Percentiles rank a stretch among this genome's conserved stretches.
Evolutionary conservation across 1,284 basidiomycete species (phyloP).

Genomic region (Nidula niveotomentosa): DNA sequence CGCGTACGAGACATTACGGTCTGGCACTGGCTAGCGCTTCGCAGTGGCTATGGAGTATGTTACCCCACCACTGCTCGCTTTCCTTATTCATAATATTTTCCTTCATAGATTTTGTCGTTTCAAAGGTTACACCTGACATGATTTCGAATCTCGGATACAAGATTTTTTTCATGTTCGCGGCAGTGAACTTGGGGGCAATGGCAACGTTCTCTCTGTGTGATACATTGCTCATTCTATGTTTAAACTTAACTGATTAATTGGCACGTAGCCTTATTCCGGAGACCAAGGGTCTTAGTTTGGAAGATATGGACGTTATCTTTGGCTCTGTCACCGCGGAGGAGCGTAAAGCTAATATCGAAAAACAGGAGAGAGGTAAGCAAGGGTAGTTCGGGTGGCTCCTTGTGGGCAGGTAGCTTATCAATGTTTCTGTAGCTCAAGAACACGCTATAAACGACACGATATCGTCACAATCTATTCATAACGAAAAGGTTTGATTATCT

Average conservation of each 20-base stretch:
- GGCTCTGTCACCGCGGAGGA: slow-evolving; percentile 61
- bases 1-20: slow-evolving; percentile 77
- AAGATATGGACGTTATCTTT: slow-evolving; percentile 84
- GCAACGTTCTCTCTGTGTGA: slow-evolving; percentile 42
- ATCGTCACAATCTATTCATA: neutral
- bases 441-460: neutral
- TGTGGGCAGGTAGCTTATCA: too few species aligned
- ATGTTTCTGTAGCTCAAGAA: neutral
- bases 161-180: slow-evolving; percentile 69
- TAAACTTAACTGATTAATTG: neutral
- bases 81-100: neutral
- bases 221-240: neutral
- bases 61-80: neutral
- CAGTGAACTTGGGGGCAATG: slow-evolving; percentile 58
- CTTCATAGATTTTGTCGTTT: slow-evolving; percentile 62
- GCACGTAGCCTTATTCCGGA: slow-evolving; percentile 60
- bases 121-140: slow-evolving; percentile 71
- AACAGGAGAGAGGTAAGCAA: slow-evolving; percentile 37
- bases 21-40: slow-evolving; percentile 68
- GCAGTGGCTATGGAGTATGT: slow-evolving; percentile 80
- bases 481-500: neutral
- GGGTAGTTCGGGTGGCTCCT: neutral
- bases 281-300: slow-evolving; percentile 72
- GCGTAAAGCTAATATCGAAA: slow-evolving; percentile 53
- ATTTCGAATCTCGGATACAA: slow-evolving; percentile 62